Evolutionary conservation across 441 rosid genomes (phyloP).

Genomic region (Daphne laureola): DNA sequence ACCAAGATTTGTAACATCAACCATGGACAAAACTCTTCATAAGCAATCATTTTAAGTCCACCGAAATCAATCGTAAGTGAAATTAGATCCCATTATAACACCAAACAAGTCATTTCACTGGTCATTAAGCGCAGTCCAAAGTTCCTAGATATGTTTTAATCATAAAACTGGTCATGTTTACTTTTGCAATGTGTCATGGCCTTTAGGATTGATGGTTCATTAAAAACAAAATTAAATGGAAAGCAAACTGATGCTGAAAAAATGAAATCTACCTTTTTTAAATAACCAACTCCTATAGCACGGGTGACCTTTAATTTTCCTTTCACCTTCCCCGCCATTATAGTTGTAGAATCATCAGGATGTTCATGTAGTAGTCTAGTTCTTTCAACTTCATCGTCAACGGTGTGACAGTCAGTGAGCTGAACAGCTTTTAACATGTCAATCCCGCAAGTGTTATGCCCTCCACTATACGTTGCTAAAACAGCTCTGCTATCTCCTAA

Average conservation of each 20-base stretch:
- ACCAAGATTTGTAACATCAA: background rate
- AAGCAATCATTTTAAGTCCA: too few relatives aligned
- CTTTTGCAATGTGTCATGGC: too few relatives aligned
- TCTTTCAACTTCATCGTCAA: conserved; percentile 72
- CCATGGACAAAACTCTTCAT: background rate
- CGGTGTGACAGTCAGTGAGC: conserved; percentile 79
- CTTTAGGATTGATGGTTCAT: too few relatives aligned
- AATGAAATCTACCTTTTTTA: conserved; percentile 57
- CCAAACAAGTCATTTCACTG: too few relatives aligned
- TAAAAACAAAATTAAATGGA: too few relatives aligned
- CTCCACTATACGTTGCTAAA: conserved; percentile 52
- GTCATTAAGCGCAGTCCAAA: too few relatives aligned
- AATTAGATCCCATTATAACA: too few relatives aligned
- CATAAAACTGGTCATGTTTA: too few relatives aligned
- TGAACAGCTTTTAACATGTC: conserved; percentile 61
- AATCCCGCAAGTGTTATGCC: conserved; percentile 13
- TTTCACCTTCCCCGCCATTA: conserved; percentile 71
- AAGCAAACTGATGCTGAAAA: too few relatives aligned
- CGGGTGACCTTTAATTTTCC: conserved; percentile 91
- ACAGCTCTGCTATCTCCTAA: conserved; percentile 96
- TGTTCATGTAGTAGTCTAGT: conserved; percentile 52
- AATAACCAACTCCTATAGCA: conserved; percentile 89
- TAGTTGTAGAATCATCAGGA: conserved; percentile 66
- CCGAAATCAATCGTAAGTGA: too few relatives aligned
- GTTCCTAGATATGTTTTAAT: too few relatives aligned